Conservation (phyloP, 495 filamentous ascomycete genomes). For the Lasiosphaeria ovina region DNA sequence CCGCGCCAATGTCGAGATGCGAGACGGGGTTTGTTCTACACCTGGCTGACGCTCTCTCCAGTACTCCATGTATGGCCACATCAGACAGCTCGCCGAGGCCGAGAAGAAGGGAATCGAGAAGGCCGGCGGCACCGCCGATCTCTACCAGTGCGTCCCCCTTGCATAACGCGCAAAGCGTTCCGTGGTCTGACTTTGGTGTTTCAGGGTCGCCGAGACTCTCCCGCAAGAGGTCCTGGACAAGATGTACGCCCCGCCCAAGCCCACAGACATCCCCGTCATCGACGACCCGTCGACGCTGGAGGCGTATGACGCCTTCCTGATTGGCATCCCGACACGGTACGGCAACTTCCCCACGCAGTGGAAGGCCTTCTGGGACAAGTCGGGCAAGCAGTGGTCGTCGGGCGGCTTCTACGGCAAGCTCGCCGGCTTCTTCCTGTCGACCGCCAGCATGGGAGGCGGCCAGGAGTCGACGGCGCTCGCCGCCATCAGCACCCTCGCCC, state of each 20-base stretch:
- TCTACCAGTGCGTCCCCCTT: constrained; percentile 69
- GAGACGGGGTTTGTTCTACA: not conserved
- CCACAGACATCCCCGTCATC: constrained; percentile 60
- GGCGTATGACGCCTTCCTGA: constrained; percentile 83
- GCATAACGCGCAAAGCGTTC: no score
- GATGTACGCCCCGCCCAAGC: constrained; percentile 87
- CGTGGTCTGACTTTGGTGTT: constrained; percentile 5
- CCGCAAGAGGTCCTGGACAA: constrained; percentile 69
- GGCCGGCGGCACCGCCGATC: constrained; percentile 73
- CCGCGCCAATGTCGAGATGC: not conserved
- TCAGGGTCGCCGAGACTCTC: constrained; percentile 83
- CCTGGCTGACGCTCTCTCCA: constrained; percentile 31
- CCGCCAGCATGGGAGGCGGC: constrained; percentile 78
- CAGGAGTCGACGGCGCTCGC: constrained; percentile 87
- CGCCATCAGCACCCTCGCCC: constrained; percentile 80
- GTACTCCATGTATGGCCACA: constrained; percentile 98
- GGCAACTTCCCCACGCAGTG: constrained; percentile 98
- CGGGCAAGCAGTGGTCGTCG: constrained; percentile 66
- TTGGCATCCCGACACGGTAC: constrained; percentile 97
- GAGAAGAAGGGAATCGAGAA: constrained; percentile 88
- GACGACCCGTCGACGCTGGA: constrained; percentile 63
- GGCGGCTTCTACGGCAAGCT: constrained; percentile 88
- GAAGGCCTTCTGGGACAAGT: constrained; percentile 87
- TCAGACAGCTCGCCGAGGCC: constrained; percentile 77
- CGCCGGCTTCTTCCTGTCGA: constrained; percentile 87